Percentiles rank a stretch among this genome's conserved stretches.
Evolutionary conservation across 2,329 filamentous ascomycete species (phyloP).

Genomic region (Colletotrichum nymphaeae): DNA sequence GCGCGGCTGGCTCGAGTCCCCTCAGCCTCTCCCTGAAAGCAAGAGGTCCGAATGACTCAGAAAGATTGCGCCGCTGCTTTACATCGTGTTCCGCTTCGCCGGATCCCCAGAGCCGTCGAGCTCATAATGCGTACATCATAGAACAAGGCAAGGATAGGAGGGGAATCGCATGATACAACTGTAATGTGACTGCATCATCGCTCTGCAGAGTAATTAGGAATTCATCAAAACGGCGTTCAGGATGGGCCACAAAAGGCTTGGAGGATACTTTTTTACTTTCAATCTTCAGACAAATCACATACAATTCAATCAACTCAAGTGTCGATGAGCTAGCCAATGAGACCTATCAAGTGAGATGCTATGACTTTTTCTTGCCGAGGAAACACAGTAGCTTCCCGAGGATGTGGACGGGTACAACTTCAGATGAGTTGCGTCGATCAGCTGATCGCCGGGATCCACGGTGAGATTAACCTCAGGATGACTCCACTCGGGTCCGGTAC

Average conservation of each 20-base stretch:
- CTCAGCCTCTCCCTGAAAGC: conserved; percentile 29
- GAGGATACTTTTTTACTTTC: conserved; percentile 5
- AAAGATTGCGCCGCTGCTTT: not conserved
- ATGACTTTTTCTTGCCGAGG: not conserved
- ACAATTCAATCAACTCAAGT: not conserved
- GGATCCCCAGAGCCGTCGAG: not conserved
- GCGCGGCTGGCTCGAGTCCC: conserved; percentile 40
- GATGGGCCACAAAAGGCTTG: not conserved
- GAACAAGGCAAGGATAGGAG: not conserved
- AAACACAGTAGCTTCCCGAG: not conserved
- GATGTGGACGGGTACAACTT: not conserved
- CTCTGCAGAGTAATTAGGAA: not conserved
- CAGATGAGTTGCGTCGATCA: not conserved
- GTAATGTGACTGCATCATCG: conserved; percentile 10
- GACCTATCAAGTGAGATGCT: not conserved
- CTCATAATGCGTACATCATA: not conserved
- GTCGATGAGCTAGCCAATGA: not conserved
- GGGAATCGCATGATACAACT: not conserved
- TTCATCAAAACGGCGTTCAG: not conserved
- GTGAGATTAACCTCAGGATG: not conserved
- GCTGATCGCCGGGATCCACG: not conserved
- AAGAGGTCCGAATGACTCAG: conserved; percentile 12
- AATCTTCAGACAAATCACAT: not conserved
- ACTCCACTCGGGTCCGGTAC: not conserved
- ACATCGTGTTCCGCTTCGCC: conserved; percentile 1